Percentiles rank a stretch among this genome's conserved stretches.
Evolutionary conservation across 139 green algal genomes (phyloP).

Genomic region (Haematococcus lacustris): DNA sequence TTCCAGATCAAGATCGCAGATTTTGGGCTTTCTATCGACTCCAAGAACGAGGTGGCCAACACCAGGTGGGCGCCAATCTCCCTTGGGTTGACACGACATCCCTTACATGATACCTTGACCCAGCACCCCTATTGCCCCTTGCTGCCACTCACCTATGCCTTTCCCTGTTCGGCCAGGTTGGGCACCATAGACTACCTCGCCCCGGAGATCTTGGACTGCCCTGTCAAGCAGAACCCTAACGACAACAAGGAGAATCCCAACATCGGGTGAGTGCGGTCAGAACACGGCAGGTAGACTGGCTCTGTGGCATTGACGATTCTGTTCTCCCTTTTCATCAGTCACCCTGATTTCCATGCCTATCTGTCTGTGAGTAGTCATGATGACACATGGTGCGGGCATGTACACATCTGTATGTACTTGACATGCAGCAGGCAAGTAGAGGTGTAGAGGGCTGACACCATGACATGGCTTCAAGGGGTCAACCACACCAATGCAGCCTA

Average conservation of each 20-base stretch:
- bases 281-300: neutral
- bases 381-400: neutral
- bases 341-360: neutral
- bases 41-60: constrained; percentile 38
- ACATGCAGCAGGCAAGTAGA: neutral
- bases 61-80: constrained; percentile 13
- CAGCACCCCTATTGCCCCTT: neutral
- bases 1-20: constrained; percentile 61
- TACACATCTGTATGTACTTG: neutral
- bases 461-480: neutral
- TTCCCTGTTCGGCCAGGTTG: constrained; percentile 31
- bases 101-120: neutral
- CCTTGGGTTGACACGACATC: neutral
- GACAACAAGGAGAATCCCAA: constrained; percentile 48
- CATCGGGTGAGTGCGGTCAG: neutral
- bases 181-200: constrained; percentile 66
- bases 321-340: neutral
- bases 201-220: constrained; percentile 56
- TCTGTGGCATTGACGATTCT: neutral
- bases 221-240: constrained; percentile 44
- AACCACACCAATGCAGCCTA: neutral
- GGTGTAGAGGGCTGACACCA: neutral
- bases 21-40: constrained; percentile 61
- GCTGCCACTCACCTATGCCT: neutral
- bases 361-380: neutral